These are phyloP conservation scores for Colletotrichum sp. DNA, from an alignment of 2,329 filamentous ascomycete genomes.

Conservation along the genomic window DNA sequence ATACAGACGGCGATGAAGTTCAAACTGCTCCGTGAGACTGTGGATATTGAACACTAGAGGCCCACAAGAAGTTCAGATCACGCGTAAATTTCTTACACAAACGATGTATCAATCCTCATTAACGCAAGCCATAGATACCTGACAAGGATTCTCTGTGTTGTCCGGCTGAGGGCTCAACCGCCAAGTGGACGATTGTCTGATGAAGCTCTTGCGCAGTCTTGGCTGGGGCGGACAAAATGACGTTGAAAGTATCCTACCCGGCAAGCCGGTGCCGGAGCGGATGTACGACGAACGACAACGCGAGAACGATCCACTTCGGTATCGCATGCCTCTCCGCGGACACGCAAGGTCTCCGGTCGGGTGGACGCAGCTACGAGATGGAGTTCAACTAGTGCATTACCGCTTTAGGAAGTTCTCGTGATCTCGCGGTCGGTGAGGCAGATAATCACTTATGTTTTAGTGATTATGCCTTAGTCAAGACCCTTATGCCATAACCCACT, in stretches of 20 bases:
- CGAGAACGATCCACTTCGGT: not conserved
- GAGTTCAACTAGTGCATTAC: not conserved
- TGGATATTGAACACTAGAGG: not conserved
- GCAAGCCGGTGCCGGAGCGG: not conserved
- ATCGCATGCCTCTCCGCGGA: not conserved
- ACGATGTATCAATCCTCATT: not conserved
- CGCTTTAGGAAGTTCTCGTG: not conserved
- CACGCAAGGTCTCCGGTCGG: not conserved
- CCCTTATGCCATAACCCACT: not conserved
- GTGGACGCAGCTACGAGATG: not conserved
- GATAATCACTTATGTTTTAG: not conserved
- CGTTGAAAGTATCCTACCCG: not conserved
- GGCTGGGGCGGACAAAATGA: not conserved
- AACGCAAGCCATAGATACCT: not conserved
- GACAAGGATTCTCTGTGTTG: not conserved
- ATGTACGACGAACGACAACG: not conserved
- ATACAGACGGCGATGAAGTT: not conserved
- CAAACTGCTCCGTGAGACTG: not conserved
- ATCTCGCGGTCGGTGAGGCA: not conserved
- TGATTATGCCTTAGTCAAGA: not conserved
- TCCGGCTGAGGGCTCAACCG: not conserved
- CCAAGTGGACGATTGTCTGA: not conserved
- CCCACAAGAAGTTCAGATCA: not conserved
- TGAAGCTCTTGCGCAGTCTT: rapidly evolving
- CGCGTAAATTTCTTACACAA: rapidly evolving